Conservation (phyloP, 192 early-diverging fungal species). For the Linnemannia exigua region DNA sequence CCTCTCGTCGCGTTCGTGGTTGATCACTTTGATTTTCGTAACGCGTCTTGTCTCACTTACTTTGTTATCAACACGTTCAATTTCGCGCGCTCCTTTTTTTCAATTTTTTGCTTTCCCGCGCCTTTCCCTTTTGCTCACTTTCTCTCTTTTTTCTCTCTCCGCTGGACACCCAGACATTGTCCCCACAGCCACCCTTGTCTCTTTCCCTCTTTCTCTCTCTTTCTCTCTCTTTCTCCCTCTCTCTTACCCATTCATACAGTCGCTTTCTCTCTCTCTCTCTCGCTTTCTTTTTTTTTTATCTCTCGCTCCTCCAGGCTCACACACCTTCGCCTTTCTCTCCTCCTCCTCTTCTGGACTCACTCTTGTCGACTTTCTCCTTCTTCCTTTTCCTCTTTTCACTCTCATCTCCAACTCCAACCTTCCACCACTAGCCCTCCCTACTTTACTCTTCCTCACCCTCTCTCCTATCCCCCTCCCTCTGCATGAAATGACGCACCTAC, state of each 20-base stretch:
- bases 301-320: not conserved
- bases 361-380: not conserved
- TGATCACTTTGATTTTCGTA: not conserved
- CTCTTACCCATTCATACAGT: not conserved
- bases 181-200: constrained; percentile 1
- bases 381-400: not conserved
- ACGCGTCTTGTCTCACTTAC: not conserved
- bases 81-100: constrained; percentile 5
- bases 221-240: not conserved
- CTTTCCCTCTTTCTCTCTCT: not conserved
- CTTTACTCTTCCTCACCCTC: not conserved
- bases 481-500: not conserved
- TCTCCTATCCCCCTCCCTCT: not conserved
- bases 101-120: not conserved
- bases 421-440: not conserved
- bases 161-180: not conserved
- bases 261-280: not conserved
- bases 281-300: too few relatives aligned
- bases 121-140: not conserved
- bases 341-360: too few relatives aligned
- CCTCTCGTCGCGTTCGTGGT: not conserved
- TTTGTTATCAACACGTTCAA: not conserved
- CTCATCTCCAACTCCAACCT: not conserved
- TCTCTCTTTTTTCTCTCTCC: not conserved
- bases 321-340: not conserved